Evolutionary conservation across 495 filamentous ascomycete species (phyloP).

Genomic region (Neurospora hispaniola): DNA sequence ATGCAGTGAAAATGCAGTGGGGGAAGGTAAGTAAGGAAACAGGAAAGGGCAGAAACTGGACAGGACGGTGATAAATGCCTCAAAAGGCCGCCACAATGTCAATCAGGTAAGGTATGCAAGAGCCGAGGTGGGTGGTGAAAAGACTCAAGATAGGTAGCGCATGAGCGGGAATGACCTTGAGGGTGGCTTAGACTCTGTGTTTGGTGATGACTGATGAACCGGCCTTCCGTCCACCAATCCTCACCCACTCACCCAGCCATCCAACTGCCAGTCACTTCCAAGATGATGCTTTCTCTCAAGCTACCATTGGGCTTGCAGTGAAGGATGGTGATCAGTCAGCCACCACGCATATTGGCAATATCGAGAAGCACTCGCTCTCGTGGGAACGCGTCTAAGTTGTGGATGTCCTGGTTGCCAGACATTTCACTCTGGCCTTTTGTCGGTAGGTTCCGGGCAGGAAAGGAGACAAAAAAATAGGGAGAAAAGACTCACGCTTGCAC

Average conservation of each 20-base stretch:
- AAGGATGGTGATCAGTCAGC: neutral
- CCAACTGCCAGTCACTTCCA: neutral
- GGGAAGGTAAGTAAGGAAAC: neutral
- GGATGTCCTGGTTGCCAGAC: neutral
- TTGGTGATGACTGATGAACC: neutral
- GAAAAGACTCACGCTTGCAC: constrained; percentile 15
- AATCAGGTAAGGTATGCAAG: no score
- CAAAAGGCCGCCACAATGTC: no score
- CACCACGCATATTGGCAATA: neutral
- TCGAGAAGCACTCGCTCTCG: neutral
- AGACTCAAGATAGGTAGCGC: neutral
- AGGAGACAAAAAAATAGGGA: neutral
- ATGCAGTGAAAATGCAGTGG: neutral
- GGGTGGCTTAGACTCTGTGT: neutral
- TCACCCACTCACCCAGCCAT: neutral
- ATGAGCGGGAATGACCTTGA: neutral
- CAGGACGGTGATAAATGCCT: neutral
- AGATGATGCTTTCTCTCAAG: neutral
- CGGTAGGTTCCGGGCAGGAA: neutral
- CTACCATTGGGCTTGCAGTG: neutral
- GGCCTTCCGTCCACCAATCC: neutral
- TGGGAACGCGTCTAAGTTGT: neutral
- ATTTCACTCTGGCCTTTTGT: neutral
- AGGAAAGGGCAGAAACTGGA: neutral
- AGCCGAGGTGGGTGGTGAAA: neutral